Evolutionary conservation across 768 basidiomycete species (phyloP).

Genomic region (Rhizopogon vesiculosus): DNA sequence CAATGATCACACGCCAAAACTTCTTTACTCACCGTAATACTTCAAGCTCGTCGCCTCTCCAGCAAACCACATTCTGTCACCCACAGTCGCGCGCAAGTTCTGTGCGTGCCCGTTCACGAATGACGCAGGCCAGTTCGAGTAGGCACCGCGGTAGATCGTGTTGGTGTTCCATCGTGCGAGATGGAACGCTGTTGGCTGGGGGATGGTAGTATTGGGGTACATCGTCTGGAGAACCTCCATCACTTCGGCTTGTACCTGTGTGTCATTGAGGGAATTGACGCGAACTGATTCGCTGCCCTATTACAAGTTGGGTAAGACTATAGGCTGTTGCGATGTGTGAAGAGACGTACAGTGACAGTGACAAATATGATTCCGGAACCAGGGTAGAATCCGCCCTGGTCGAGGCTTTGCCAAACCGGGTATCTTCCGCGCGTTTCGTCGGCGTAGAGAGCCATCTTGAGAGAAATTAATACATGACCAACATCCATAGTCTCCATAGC

Average conservation of each 20-base stretch:
- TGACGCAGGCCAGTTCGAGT: slow-evolving; percentile 66
- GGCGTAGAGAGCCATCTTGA: slow-evolving; percentile 46
- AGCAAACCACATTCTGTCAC: slow-evolving; percentile 50
- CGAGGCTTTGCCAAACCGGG: slow-evolving; percentile 65
- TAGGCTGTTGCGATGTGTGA: background rate
- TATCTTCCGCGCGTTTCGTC: slow-evolving; percentile 55
- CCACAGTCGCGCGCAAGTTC: slow-evolving; percentile 52
- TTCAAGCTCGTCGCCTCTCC: slow-evolving; percentile 57
- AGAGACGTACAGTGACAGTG: slow-evolving; percentile 20
- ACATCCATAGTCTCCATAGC: no score
- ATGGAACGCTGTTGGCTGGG: slow-evolving; percentile 51
- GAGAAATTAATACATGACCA: background rate
- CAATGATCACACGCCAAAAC: no score
- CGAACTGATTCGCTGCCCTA: no score
- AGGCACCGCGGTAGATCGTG: slow-evolving; percentile 41
- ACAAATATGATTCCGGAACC: slow-evolving; percentile 47
- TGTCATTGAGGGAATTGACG: slow-evolving; percentile 13
- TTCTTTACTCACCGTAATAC: slow-evolving; percentile 47
- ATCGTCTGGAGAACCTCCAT: slow-evolving; percentile 51
- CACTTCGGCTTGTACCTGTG: slow-evolving; percentile 46
- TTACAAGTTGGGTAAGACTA: background rate
- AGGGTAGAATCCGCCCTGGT: slow-evolving; percentile 52
- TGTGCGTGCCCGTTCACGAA: slow-evolving; percentile 48
- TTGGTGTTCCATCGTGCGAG: slow-evolving; percentile 52
- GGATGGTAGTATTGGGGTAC: slow-evolving; percentile 52